These are phyloP conservation scores for Paecilomyces formosus DNA, from an alignment of 2,329 filamentous ascomycete genomes.

Conservation along the genomic window DNA sequence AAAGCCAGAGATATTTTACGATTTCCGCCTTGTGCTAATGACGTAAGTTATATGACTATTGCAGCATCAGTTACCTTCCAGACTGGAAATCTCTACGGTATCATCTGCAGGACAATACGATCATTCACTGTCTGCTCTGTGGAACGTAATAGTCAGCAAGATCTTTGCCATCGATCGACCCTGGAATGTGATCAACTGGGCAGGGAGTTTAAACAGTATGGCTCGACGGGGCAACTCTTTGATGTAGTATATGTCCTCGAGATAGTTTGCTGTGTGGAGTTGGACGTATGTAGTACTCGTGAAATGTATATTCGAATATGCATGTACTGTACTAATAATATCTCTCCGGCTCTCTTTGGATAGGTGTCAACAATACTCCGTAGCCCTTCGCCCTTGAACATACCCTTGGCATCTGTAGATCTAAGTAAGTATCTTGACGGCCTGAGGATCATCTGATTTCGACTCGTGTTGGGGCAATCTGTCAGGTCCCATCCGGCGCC, in stretches of 20 bases:
- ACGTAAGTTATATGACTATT: background rate
- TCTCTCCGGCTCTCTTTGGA: background rate
- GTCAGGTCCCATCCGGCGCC: background rate
- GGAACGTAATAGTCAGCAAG: background rate
- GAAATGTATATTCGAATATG: background rate
- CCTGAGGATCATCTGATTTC: background rate
- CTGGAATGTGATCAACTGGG: background rate
- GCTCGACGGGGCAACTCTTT: background rate
- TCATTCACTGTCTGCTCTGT: background rate
- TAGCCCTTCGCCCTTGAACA: background rate
- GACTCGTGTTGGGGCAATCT: background rate
- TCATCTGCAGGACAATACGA: background rate
- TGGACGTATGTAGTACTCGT: no score
- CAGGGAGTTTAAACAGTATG: background rate
- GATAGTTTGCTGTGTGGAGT: background rate
- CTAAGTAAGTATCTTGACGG: background rate
- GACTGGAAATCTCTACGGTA: background rate
- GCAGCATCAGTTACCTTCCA: background rate
- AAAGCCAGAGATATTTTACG: background rate
- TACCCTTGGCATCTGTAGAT: background rate
- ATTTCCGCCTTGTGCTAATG: background rate
- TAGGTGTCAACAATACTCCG: background rate
- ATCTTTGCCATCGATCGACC: background rate
- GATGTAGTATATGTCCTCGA: background rate
- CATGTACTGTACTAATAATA: background rate